These are phyloP conservation scores for Protomyces gravidus DNA, from an alignment of 1,139 yeast genomes.

Conservation along the genomic window DNA sequence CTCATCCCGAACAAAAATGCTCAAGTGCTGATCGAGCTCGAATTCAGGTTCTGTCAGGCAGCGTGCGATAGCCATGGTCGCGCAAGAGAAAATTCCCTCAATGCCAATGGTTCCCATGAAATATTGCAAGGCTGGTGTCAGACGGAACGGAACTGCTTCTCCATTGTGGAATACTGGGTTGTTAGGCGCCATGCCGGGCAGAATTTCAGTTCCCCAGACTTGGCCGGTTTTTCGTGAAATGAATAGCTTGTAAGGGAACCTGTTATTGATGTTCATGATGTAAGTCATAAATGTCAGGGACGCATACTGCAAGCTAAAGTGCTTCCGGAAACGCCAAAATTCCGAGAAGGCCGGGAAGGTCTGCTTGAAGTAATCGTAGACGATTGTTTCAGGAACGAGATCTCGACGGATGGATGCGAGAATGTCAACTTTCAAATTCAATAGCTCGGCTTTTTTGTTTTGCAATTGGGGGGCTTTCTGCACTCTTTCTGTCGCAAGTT, in stretches of 20 bases:
- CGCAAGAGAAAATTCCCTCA: constrained; percentile 86
- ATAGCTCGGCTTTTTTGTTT: constrained; percentile 67
- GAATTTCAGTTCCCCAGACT: constrained; percentile 93
- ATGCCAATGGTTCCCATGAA: constrained; percentile 87
- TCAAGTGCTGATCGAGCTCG: constrained; percentile 47
- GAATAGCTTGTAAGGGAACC: constrained; percentile 91
- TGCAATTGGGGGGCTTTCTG: constrained; percentile 92
- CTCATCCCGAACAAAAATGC: constrained; percentile 91
- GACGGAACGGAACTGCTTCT: constrained; percentile 94
- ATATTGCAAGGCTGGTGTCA: constrained; percentile 92
- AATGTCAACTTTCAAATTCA: constrained; percentile 85
- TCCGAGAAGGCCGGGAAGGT: constrained; percentile 79
- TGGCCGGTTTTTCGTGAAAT: constrained; percentile 77
- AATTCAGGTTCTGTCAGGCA: constrained; percentile 81
- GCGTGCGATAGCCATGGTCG: constrained; percentile 78
- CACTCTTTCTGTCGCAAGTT: constrained; percentile 77
- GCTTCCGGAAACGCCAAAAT: constrained; percentile 95
- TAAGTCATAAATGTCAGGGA: constrained; percentile 87
- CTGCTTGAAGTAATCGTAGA: constrained; percentile 63
- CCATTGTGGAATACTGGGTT: constrained; percentile 84
- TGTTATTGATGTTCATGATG: constrained; percentile 87
- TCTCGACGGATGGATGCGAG: constrained; percentile 81
- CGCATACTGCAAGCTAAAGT: constrained; percentile 94
- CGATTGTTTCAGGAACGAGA: constrained; percentile 77
- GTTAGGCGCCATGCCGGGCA: constrained; percentile 61